Evolutionary conservation across 1,284 basidiomycete species (phyloP).

Genomic region (Microstroma glucosiphilum): DNA sequence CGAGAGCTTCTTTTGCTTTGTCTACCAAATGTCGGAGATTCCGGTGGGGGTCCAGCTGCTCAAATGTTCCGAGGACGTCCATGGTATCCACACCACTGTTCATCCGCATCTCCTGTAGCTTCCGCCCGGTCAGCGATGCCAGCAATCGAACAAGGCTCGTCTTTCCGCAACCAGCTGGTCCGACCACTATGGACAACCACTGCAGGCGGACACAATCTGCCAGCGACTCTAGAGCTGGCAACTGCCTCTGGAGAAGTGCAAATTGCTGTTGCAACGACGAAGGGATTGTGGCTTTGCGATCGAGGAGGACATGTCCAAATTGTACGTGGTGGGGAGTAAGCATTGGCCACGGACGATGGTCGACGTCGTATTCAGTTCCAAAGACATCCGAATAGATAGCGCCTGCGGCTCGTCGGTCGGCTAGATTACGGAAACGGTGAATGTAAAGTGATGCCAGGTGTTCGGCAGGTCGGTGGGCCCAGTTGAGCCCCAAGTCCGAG

Average conservation of each 20-base stretch:
- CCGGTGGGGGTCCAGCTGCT: slow-evolving; percentile 60
- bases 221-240: slow-evolving; percentile 68
- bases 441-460: slow-evolving; percentile 59
- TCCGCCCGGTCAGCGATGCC: slow-evolving; percentile 66
- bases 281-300: slow-evolving; percentile 50
- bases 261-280: slow-evolving; percentile 4
- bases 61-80: slow-evolving; percentile 91
- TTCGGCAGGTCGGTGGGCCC: slow-evolving; percentile 48
- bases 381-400: slow-evolving; percentile 65
- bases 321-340: slow-evolving; percentile 60
- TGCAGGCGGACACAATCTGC: slow-evolving; percentile 68
- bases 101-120: slow-evolving; percentile 69
- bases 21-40: background rate
- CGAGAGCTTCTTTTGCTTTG: background rate
- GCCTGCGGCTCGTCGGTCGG: slow-evolving; percentile 63
- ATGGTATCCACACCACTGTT: slow-evolving; percentile 85
- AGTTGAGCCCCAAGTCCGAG: slow-evolving; percentile 58
- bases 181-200: slow-evolving; percentile 84
- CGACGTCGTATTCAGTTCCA: slow-evolving; percentile 46
- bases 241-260: slow-evolving; percentile 62
- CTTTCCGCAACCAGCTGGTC: slow-evolving; percentile 71
- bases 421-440: slow-evolving; percentile 70
- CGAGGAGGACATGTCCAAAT: slow-evolving; percentile 64
- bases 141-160: slow-evolving; percentile 67
- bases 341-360: slow-evolving; percentile 55